These are phyloP conservation scores for Gastrolobium bilobum DNA, from an alignment of 306 rosid species.

Conservation along the genomic window DNA sequence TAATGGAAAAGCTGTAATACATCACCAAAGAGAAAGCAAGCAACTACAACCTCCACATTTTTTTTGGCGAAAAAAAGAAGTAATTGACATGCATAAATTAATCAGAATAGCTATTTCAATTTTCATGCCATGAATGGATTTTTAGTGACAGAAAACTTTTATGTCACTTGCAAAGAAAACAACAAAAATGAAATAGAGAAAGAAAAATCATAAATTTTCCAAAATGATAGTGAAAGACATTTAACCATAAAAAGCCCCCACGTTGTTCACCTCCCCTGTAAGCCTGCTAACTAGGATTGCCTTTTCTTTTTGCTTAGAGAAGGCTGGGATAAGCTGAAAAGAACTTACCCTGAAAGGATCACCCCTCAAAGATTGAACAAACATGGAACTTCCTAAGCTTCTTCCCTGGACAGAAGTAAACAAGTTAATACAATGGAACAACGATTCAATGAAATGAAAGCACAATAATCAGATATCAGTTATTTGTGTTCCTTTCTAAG, in stretches of 20 bases:
- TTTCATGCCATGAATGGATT: neutral
- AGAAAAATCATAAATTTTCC: conserved; percentile 4
- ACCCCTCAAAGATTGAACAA: conserved; percentile 93
- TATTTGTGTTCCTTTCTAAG: conserved; percentile 19
- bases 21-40: conserved; percentile 32
- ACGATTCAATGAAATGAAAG: conserved; percentile 29
- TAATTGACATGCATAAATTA: neutral
- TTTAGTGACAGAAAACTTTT: neutral
- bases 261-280: neutral
- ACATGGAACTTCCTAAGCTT: conserved; percentile 73
- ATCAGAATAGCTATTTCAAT: conserved; percentile 21
- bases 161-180: neutral
- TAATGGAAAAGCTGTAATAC: neutral
- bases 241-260: neutral
- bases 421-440: conserved; percentile 17
- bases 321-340: conserved; percentile 37
- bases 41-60: neutral
- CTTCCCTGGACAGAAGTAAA: conserved; percentile 68
- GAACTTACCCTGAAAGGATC: conserved; percentile 86
- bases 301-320: conserved; percentile 43
- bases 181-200: neutral
- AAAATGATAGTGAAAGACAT: conserved; percentile 35
- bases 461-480: conserved; percentile 37
- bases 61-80: conserved; percentile 14
- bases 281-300: conserved; percentile 25